Base-by-base conservation (phyloP, 306 rosid genomes). In the Ormosia semicastrata region DNA sequence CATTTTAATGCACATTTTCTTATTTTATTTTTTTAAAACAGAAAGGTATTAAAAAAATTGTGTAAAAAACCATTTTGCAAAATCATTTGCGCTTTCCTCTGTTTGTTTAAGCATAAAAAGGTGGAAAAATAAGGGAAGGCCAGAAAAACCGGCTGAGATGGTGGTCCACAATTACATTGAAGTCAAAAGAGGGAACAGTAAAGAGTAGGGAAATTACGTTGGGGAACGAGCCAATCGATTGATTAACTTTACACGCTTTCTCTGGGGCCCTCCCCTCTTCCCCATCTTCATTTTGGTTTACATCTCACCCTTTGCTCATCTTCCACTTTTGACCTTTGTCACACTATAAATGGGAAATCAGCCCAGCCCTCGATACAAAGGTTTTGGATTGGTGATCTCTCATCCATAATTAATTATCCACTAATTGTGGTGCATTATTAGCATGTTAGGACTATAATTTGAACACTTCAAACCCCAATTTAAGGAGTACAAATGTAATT, bases 121-220 rank as follows among this genome's bases (percentile, higher is more conserved):
- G 49, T 49, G 65, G 64, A 76, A 34, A 11, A 60, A 60, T 7
- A 64, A 2, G 78, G 24, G 2, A 15, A 6, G 12, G 47, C n/a
- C 80, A 53, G 66, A 39, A 71, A 76, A 32, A 37, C 32, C 32
- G 82, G 74, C 0, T 1, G 57, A 58, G 75, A 66, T 11, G 56
- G 46, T 43, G 89, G 73, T 46, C 76, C 73, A 66, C 33, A 32
- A 0, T 15, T 32, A 49, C n/a, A 29, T 56, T 58, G 7, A 84
- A 82, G 90, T 87, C 90, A 87, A 84, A 87, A 84, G 75, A n/a
- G 0, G 44, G 11, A 39, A 86, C 63, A 50, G 80, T 54, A 29
- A 29, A 79, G 14, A 13, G 47, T 36, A 43, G 39, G 9, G 69
- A 76, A 54, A 77, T 30, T 75, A 44, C 86, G 1, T 81, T 17